A percentile compares a stretch with the other conserved stretches of the same genome.
Evolutionary conservation across 2,329 filamentous ascomycete genomes (phyloP).

Genomic region (Penicillium glabrum): DNA sequence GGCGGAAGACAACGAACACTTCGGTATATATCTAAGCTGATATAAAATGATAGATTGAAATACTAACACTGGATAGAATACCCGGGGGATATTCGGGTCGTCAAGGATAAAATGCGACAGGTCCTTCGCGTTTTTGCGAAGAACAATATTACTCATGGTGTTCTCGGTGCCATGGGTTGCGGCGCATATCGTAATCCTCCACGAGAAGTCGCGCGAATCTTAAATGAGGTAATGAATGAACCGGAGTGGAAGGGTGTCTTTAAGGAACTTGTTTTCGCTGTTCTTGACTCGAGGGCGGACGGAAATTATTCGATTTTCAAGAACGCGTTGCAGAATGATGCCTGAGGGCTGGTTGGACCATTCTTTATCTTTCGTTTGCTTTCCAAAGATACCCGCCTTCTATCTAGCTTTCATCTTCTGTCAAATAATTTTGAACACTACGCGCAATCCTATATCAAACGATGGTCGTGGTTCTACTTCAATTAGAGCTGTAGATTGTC

Average conservation of each 20-base stretch:
- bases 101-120: conserved; percentile 59
- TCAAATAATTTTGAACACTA: neutral
- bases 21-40: conserved; percentile 3
- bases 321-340: neutral
- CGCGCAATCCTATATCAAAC: no score
- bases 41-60: neutral
- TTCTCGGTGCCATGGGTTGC: conserved; percentile 65
- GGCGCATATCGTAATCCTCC: conserved; percentile 62
- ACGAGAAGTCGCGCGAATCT: conserved; percentile 57
- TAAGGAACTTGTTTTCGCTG: conserved; percentile 61
- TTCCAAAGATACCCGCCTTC: neutral
- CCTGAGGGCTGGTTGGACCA: neutral
- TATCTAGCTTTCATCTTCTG: neutral
- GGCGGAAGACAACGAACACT: conserved; percentile 7
- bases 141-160: conserved; percentile 34
- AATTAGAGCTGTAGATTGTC: no score
- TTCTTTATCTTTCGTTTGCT: neutral
- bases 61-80: conserved; percentile 1
- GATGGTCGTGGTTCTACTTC: no score
- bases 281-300: conserved; percentile 42
- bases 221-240: conserved; percentile 58
- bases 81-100: conserved; percentile 46
- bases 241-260: conserved; percentile 60
- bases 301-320: conserved; percentile 18
- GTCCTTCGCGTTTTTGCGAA: conserved; percentile 54